A percentile compares a stretch with the other conserved stretches of the same genome.
phyloP scores from a whole-genome alignment of 495 filamentous ascomycete species.

The Daldinia caldariorum region DNA sequence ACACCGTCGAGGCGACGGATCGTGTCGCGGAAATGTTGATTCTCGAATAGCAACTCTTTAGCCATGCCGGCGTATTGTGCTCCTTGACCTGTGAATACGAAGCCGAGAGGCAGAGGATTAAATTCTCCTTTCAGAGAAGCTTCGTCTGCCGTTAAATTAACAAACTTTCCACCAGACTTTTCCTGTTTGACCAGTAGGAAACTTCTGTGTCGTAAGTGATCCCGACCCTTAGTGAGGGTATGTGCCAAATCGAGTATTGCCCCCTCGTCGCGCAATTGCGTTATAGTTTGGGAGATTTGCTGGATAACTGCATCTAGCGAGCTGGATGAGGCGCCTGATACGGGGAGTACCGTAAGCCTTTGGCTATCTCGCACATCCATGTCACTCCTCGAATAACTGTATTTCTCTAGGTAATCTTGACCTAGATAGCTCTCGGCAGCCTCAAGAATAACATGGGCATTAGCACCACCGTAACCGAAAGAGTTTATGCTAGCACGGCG shows the following conservation, averaged over 20 bases:
- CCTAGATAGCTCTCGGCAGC: background rate
- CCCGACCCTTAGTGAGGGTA: too few relatives aligned
- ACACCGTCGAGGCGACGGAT: background rate
- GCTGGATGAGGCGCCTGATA: background rate
- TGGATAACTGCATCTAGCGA: too few relatives aligned
- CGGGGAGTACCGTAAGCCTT: background rate
- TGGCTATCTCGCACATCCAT: background rate
- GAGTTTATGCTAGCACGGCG: conserved; percentile 14
- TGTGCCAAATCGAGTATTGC: too few relatives aligned
- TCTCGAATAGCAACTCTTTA: conserved; percentile 9
- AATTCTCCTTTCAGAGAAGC: background rate
- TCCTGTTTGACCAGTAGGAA: too few relatives aligned
- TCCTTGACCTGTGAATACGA: conserved; percentile 46
- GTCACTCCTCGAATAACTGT: too few relatives aligned
- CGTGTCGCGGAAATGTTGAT: background rate
- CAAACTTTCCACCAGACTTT: background rate
- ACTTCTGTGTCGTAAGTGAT: too few relatives aligned
- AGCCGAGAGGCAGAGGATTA: background rate
- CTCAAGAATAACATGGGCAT: conserved; percentile 53
- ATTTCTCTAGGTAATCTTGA: too few relatives aligned
- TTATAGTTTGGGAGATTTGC: too few relatives aligned
- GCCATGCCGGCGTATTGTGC: conserved; percentile 44
- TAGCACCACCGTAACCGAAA: conserved; percentile 63
- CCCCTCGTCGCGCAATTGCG: too few relatives aligned
- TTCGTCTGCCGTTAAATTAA: too few relatives aligned